phyloP scores from a whole-genome alignment of 176 grass and related monocot species.

The Coix lacrymajobi region DNA sequence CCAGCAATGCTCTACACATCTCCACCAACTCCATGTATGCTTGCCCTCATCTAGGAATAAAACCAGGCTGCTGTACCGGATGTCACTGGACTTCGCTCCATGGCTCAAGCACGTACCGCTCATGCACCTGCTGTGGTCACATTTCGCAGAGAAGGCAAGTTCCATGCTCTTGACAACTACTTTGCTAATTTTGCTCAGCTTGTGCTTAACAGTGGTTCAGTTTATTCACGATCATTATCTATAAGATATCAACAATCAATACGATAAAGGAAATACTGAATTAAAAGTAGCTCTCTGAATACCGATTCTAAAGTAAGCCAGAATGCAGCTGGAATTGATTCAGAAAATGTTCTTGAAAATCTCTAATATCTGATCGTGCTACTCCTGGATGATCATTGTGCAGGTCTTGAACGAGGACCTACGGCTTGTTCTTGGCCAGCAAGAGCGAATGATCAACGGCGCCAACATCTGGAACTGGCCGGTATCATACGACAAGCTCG shows the following conservation, averaged over 20 bases:
- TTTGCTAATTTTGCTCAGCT: background rate
- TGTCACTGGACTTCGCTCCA: slow-evolving; percentile 96
- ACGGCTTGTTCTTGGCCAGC: slow-evolving; percentile 79
- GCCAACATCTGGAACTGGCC: slow-evolving; percentile 91
- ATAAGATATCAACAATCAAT: background rate
- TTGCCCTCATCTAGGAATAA: slow-evolving; percentile 86
- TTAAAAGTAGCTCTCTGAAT: background rate
- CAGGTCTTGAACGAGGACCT: slow-evolving; percentile 98
- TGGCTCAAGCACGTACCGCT: slow-evolving; percentile 83
- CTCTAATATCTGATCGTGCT: background rate
- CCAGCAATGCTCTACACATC: slow-evolving; percentile 76
- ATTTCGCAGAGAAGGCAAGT: slow-evolving; percentile 90
- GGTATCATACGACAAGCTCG: slow-evolving; percentile 91
- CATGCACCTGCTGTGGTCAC: slow-evolving; percentile 70
- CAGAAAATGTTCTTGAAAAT: background rate
- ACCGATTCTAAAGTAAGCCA: background rate
- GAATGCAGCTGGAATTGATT: background rate
- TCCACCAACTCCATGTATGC: slow-evolving; percentile 93
- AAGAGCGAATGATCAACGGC: slow-evolving; percentile 91
- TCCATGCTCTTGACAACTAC: background rate
- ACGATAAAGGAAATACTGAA: background rate
- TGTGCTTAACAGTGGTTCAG: too few relatives aligned
- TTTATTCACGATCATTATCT: background rate
- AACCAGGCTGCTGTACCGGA: slow-evolving; percentile 87
- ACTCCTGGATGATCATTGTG: background rate